Evolutionary conservation across 805 yeast species (phyloP).

Genomic region (Monosporozyma yasuniensis): DNA sequence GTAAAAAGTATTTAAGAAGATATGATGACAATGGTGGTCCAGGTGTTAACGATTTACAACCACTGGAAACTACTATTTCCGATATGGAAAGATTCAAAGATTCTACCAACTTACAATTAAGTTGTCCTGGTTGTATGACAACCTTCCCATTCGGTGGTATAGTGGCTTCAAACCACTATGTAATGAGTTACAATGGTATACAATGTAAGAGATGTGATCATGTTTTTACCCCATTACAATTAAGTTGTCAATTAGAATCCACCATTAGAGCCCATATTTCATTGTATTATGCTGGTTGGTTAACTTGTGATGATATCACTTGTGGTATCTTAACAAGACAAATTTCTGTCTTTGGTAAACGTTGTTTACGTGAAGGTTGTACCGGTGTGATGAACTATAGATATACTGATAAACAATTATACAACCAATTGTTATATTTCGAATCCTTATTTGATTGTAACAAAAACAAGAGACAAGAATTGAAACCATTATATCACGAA

Average conservation of each 20-base stretch:
- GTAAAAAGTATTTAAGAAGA: constrained; percentile 46
- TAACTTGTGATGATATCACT: constrained; percentile 73
- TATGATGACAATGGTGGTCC: constrained; percentile 19
- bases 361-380: constrained; percentile 54
- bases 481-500: constrained; percentile 45
- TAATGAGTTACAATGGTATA: constrained; percentile 59
- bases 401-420: constrained; percentile 70
- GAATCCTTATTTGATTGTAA: constrained; percentile 74
- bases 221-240: constrained; percentile 41
- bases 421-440: constrained; percentile 77
- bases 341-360: constrained; percentile 78
- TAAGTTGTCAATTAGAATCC: constrained; percentile 69
- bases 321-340: constrained; percentile 79
- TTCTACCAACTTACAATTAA: constrained; percentile 44
- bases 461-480: constrained; percentile 49
- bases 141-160: constrained; percentile 69
- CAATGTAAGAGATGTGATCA: constrained; percentile 55
- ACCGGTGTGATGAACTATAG: constrained; percentile 75
- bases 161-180: constrained; percentile 50
- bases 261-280: constrained; percentile 62
- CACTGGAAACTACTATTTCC: constrained; percentile 70
- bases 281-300: constrained; percentile 77
- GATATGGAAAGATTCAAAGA: constrained; percentile 77
- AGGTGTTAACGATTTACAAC: constrained; percentile 42
- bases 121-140: constrained; percentile 52